Base-by-base conservation (phyloP, 805 yeast species). In the Teunomyces lycoperdinae region DNA sequence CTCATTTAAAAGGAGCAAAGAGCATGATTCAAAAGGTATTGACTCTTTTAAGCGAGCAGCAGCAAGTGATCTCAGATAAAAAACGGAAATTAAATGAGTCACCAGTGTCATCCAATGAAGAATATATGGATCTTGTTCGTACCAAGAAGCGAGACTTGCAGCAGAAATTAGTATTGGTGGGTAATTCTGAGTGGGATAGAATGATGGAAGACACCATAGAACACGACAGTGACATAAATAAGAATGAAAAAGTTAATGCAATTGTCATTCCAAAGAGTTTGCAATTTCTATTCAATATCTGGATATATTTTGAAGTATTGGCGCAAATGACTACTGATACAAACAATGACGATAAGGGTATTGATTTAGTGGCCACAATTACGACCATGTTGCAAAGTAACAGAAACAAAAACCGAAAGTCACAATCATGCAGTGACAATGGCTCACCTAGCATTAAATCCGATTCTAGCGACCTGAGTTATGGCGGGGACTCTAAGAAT, bases 261-360 rank as follows among this genome's bases (percentile, higher is more conserved):
- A 38, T 52, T 5, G 41, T 44, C 3, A 60, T 70, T 20, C 81
- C 79, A 3, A 67, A 67, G 45, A 73, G 70, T 35, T 64, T 81
- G 20, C 80, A 73, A 51, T 79, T 79, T 47, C 63, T 82, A 35
- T 79, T 80, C 64, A 81, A 84, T 56, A 74, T 80, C n/a, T 84
- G 87, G 83, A 70, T 83, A 39, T 84, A 84, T 60, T 76, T 80
- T 54, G 88, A 84, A 61, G 87, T 84, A 3, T 63, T 84, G 49
- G 82, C 87, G 1, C 78, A 85, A 49, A 76, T 84, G 76, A 81
- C 88, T 0, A 74, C 83, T 24, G 78, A 76, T 46, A 64, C 70
- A 6, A 71, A 66, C 17, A 68, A 69, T 11, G 81, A 79, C 48
- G 73, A 68, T 46, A 70, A 67, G 44, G 76, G 76, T 0, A 62